Percentiles rank a stretch among this genome's conserved stretches.
Evolutionary conservation across 2,329 filamentous ascomycete species (phyloP).

Genomic region (Ascochyta clinopodiicola): DNA sequence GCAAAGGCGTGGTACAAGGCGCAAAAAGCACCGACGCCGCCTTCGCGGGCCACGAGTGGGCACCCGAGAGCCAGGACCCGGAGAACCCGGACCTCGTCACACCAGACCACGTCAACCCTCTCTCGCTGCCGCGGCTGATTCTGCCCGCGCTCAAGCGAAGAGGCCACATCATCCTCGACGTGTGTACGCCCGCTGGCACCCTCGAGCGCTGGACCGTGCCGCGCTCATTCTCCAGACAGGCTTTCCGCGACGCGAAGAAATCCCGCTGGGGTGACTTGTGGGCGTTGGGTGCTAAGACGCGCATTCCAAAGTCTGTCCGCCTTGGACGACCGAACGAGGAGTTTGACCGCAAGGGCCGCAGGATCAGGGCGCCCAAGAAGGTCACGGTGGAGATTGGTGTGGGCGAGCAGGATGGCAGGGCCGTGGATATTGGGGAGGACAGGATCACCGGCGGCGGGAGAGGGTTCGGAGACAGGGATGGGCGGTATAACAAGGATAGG

Average conservation of each 20-base stretch:
- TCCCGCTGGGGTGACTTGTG: conserved; percentile 91
- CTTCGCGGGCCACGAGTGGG: conserved; percentile 71
- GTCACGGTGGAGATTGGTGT: conserved; percentile 39
- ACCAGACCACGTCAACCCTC: conserved; percentile 53
- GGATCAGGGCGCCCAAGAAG: conserved; percentile 40
- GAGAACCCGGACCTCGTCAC: conserved; percentile 33
- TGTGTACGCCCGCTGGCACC: conserved; percentile 84
- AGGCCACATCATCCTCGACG: conserved; percentile 86
- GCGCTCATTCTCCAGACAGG: conserved; percentile 77
- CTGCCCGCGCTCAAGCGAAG: conserved; percentile 84
- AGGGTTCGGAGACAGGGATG: conserved; percentile 40
- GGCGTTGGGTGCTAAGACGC: conserved; percentile 92
- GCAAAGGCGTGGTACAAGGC: conserved; percentile 55
- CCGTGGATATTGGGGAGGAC: conserved; percentile 29
- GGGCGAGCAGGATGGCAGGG: conserved; percentile 31
- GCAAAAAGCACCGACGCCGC: conserved; percentile 67
- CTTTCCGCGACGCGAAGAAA: conserved; percentile 93
- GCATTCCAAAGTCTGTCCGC: conserved; percentile 67
- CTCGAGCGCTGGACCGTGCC: conserved; percentile 96
- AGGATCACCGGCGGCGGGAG: conserved; percentile 21
- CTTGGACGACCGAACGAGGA: conserved; percentile 59
- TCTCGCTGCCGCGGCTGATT: conserved; percentile 79
- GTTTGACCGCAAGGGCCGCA: conserved; percentile 50
- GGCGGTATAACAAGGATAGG: conserved; percentile 39
- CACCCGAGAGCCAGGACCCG: conserved; percentile 16